phyloP scores from a whole-genome alignment of 495 filamentous ascomycete species.

The Talaromyces thailandensis region DNA sequence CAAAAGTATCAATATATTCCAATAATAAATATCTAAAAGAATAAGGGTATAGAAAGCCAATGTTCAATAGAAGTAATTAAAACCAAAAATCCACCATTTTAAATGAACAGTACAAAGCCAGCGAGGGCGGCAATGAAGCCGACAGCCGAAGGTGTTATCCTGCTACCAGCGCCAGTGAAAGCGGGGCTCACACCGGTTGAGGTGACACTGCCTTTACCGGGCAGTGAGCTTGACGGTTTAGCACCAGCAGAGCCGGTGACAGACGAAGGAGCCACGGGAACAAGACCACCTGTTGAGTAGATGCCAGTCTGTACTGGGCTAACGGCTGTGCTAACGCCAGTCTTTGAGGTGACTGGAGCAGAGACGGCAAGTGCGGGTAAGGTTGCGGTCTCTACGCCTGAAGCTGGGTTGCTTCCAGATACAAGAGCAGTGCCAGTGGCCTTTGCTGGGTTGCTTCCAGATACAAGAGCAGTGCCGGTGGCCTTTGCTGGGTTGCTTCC shows the following conservation, averaged over 20 bases:
- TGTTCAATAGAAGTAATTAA: neutral
- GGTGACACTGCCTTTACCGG: neutral
- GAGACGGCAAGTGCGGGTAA: neutral
- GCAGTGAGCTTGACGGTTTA: neutral
- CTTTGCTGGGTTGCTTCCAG: neutral
- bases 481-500: neutral
- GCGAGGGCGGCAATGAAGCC: neutral
- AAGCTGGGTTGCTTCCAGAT: neutral
- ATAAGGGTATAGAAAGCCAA: neutral
- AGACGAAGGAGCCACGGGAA: neutral
- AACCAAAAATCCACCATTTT: neutral
- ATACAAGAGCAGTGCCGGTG: neutral
- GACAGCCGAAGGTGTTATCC: neutral
- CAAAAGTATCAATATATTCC: neutral
- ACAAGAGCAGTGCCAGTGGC: neutral
- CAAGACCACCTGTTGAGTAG: neutral
- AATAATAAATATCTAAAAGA: neutral
- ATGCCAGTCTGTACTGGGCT: neutral
- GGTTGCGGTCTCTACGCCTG: neutral
- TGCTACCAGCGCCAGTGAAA: slow-evolving; percentile 2
- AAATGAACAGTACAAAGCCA: neutral
- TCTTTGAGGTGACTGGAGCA: neutral
- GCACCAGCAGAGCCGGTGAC: neutral
- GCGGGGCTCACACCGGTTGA: neutral
- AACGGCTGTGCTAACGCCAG: neutral